Conservation (phyloP, 2,329 filamentous ascomycete species). For the Nemania serpens region DNA sequence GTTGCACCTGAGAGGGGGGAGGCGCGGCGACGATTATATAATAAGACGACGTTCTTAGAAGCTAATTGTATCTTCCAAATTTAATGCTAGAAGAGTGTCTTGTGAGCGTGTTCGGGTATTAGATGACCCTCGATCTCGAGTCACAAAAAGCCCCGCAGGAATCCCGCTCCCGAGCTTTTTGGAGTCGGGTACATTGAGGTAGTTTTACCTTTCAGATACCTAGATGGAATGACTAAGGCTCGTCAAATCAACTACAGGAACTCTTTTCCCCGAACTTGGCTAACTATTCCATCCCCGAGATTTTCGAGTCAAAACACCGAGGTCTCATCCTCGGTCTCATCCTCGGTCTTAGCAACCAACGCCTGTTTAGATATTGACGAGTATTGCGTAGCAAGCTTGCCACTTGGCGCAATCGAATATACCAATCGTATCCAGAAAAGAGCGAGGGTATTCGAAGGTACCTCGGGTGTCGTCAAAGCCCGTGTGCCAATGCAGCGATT, state of each 20-base stretch:
- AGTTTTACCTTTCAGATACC: too few species aligned
- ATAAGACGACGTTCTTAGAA: too few species aligned
- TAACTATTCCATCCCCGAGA: constrained; percentile 1
- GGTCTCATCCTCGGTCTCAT: too few species aligned
- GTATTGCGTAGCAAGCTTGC: too few species aligned
- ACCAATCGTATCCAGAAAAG: too few species aligned
- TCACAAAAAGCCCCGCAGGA: constrained; percentile 13
- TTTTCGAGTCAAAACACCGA: not conserved
- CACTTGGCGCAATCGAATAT: too few species aligned
- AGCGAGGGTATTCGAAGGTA: too few species aligned
- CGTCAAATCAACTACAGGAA: not conserved
- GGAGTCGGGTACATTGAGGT: not conserved
- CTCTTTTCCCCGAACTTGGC: not conserved
- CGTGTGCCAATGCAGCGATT: not conserved
- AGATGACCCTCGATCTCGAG: constrained; percentile 6
- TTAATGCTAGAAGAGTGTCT: not conserved
- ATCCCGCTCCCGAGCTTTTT: not conserved
- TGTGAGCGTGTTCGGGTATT: constrained; percentile 4
- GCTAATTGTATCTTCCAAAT: not conserved
- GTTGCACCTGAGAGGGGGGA: not conserved
- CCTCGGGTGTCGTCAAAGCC: too few species aligned
- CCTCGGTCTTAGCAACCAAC: too few species aligned
- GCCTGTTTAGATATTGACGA: too few species aligned
- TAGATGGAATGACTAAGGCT: constrained; percentile 10
- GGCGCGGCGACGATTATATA: not conserved